Conservation (phyloP, 2,329 filamentous ascomycete species). For the Teratosphaeria pseudoeucalypti region DNA sequence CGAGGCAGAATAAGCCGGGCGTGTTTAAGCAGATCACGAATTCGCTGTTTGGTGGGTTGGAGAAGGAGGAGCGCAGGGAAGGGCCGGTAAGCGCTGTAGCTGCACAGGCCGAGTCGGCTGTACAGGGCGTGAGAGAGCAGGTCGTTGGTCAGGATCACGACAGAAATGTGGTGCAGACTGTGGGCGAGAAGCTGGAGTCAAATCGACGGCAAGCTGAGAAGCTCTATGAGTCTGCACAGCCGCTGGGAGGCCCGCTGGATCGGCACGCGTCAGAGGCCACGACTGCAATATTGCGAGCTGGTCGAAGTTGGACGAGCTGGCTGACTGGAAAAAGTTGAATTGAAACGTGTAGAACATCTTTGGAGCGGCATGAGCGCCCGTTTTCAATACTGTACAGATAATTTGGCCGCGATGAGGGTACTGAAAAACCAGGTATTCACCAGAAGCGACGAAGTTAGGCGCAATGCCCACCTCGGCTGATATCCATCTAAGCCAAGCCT, state of each 20-base stretch:
- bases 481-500: too few relatives aligned
- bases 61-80: conserved; percentile 28
- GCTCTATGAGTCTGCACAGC: conserved; percentile 16
- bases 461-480: too few relatives aligned
- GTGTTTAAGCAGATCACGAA: conserved; percentile 25
- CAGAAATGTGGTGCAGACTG: conserved; percentile 22
- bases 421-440: neutral
- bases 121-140: conserved; percentile 10
- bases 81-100: conserved; percentile 23
- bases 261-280: conserved; percentile 24
- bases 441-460: too few relatives aligned
- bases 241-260: conserved; percentile 36
- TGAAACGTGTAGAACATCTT: neutral
- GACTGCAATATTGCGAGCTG: conserved; percentile 25
- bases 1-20: conserved; percentile 26
- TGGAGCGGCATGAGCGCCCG: neutral
- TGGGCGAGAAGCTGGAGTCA: conserved; percentile 22
- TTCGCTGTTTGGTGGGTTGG: conserved; percentile 23
- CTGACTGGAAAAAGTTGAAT: conserved; percentile 25
- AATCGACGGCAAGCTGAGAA: conserved; percentile 18
- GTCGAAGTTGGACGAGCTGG: conserved; percentile 39
- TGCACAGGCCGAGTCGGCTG: conserved; percentile 4
- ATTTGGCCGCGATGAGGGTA: conserved; percentile 3
- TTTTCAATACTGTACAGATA: neutral
- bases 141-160: conserved; percentile 8